Conservation (phyloP, 2,329 filamentous ascomycete species). For the Aspergillus sp. region DNA sequence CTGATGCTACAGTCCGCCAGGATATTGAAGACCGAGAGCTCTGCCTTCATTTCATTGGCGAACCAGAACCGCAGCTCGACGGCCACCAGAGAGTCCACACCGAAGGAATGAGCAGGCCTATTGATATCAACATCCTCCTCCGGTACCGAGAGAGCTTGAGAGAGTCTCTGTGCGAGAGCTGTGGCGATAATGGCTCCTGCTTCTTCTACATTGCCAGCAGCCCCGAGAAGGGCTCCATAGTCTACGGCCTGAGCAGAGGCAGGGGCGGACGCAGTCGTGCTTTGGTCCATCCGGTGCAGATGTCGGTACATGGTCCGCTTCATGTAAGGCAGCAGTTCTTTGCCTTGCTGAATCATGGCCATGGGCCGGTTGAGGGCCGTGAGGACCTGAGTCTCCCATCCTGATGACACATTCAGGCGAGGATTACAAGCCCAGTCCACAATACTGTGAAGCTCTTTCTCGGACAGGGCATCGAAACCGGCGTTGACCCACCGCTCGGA, state of each 20-base stretch:
- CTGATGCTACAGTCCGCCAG: not conserved
- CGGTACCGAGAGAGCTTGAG: not conserved
- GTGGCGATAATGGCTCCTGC: not conserved
- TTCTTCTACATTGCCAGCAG: not conserved
- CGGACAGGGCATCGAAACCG: not conserved
- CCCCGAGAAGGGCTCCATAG: not conserved
- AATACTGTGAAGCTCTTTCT: not conserved
- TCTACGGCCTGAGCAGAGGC: not conserved
- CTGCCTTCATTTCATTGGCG: not conserved
- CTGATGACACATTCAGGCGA: not conserved
- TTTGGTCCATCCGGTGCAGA: not conserved
- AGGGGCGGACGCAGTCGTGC: not conserved
- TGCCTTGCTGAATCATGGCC: not conserved
- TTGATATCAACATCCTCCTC: not conserved
- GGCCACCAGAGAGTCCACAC: slow-evolving; percentile 35
- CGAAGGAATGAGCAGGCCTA: slow-evolving; percentile 12
- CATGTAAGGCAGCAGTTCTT: not conserved
- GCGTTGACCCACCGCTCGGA: not conserved
- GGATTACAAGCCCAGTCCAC: not conserved
- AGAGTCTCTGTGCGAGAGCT: not conserved
- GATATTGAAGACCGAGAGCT: slow-evolving; percentile 13
- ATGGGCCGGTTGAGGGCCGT: not conserved
- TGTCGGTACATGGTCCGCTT: not conserved
- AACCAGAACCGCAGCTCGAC: slow-evolving; percentile 15
- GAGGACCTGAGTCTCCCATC: not conserved